Evolutionary conservation across 2,329 filamentous ascomycete species (phyloP).

Genomic region (Aspergillus sp.): DNA sequence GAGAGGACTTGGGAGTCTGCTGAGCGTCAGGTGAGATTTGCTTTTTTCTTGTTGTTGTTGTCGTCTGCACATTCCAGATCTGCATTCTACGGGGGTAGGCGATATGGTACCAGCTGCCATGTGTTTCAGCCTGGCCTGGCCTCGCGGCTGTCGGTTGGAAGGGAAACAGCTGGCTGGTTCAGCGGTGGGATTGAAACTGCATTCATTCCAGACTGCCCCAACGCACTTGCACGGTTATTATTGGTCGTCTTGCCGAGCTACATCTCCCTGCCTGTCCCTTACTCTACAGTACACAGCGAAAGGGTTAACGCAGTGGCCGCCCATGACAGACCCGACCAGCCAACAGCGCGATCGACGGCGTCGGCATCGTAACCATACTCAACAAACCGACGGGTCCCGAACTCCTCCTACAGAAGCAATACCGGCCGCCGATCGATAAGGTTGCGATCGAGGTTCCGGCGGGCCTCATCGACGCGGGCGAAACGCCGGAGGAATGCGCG

Average conservation of each 20-base stretch:
- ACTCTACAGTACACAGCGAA: no score
- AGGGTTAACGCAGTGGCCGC: constrained; percentile 2
- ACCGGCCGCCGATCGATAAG: constrained; percentile 50
- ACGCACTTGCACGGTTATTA: no score
- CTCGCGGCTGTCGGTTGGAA: no score
- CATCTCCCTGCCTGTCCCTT: no score
- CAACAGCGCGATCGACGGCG: constrained; percentile 46
- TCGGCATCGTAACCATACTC: constrained; percentile 52
- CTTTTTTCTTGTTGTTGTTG: constrained; percentile 1
- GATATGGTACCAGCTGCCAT: no score
- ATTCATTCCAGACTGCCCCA: no score
- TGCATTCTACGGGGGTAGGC: no score
- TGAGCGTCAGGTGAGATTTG: constrained; percentile 30
- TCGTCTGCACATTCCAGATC: no score
- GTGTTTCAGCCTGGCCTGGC: no score
- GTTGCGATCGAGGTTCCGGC: constrained; percentile 53
- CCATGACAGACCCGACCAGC: constrained; percentile 35
- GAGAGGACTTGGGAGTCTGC: constrained; percentile 37
- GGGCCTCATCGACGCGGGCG: constrained; percentile 49
- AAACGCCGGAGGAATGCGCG: constrained; percentile 47
- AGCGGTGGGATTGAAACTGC: no score
- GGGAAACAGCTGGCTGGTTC: no score
- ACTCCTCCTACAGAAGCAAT: constrained; percentile 49
- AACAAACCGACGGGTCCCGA: constrained; percentile 43
- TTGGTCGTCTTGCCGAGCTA: no score